Percentiles rank a stretch among this genome's conserved stretches.
Conservation (phyloP, 768 basidiomycete species). For the Leccinum boreale region DNA sequence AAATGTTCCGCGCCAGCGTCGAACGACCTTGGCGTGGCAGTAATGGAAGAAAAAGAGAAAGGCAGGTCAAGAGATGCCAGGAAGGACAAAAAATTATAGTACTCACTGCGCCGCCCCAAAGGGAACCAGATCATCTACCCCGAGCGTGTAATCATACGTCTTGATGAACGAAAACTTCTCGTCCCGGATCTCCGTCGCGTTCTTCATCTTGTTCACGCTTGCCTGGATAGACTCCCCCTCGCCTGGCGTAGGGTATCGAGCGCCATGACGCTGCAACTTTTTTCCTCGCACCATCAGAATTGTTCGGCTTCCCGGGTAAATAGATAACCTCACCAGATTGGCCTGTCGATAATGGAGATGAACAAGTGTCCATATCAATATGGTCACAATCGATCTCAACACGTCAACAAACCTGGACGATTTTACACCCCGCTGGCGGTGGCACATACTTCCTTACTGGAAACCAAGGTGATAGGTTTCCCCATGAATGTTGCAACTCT, state of each 20-base stretch:
- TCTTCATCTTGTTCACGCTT: constrained; percentile 52
- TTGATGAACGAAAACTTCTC: constrained; percentile 48
- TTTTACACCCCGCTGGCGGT: background rate
- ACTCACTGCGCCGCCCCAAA: constrained; percentile 65
- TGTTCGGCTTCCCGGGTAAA: background rate
- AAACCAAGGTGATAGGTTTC: background rate
- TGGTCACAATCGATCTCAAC: background rate
- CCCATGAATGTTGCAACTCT: background rate
- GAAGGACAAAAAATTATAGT: constrained; percentile 30
- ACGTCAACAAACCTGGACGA: background rate
- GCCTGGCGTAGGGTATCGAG: background rate
- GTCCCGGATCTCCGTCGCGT: constrained; percentile 42
- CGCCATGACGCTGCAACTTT: background rate
- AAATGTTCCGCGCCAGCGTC: constrained; percentile 51
- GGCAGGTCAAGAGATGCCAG: background rate
- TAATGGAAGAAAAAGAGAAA: background rate
- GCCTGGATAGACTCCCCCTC: constrained; percentile 37
- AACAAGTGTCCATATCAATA: background rate
- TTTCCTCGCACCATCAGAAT: background rate
- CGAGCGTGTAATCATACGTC: constrained; percentile 56
- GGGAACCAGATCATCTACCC: constrained; percentile 53
- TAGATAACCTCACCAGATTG: background rate
- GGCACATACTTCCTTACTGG: background rate
- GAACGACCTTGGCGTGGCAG: constrained; percentile 35
- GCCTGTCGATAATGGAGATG: background rate